A percentile compares a stretch with the other conserved stretches of the same genome.
These are phyloP conservation scores for Spongispora temasekensis DNA, from an alignment of 1,284 basidiomycete genomes.

Conservation along the genomic window DNA sequence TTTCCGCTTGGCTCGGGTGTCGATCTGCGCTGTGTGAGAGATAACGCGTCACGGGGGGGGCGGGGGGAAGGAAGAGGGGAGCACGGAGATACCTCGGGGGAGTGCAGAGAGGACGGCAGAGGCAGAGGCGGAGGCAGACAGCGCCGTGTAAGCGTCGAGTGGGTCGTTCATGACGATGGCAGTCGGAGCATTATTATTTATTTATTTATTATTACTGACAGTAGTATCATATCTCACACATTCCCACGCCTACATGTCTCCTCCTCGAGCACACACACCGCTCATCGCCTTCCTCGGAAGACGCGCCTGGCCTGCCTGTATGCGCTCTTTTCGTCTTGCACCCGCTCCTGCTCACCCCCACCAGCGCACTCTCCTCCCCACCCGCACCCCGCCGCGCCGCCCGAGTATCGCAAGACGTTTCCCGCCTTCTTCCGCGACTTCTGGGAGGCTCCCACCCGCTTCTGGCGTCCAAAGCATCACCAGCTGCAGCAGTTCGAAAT, in stretches of 20 bases:
- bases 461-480: constrained; percentile 63
- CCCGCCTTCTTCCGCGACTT: constrained; percentile 62
- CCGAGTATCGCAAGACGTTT: constrained; percentile 67
- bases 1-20: constrained; percentile 44
- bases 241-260: too few species aligned
- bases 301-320: constrained; percentile 63
- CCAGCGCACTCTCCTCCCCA: constrained; percentile 62
- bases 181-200: too few species aligned
- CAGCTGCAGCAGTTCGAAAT: constrained; percentile 71
- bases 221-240: too few species aligned
- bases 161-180: too few species aligned
- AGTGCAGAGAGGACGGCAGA: constrained; percentile 16
- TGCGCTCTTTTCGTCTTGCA: neutral
- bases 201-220: too few species aligned
- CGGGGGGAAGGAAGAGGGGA: constrained; percentile 7
- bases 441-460: constrained; percentile 76
- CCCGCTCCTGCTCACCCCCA: constrained; percentile 9
- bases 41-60: neutral
- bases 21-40: constrained; percentile 23
- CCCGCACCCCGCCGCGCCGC: constrained; percentile 76
- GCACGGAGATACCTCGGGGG: constrained; percentile 13
- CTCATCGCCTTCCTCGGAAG: constrained; percentile 83
- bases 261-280: constrained; percentile 54
- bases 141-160: constrained; percentile 21
- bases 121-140: constrained; percentile 12